Conservation (phyloP, 208 protist genomes). For the Trypanosoma brucei region DNA sequence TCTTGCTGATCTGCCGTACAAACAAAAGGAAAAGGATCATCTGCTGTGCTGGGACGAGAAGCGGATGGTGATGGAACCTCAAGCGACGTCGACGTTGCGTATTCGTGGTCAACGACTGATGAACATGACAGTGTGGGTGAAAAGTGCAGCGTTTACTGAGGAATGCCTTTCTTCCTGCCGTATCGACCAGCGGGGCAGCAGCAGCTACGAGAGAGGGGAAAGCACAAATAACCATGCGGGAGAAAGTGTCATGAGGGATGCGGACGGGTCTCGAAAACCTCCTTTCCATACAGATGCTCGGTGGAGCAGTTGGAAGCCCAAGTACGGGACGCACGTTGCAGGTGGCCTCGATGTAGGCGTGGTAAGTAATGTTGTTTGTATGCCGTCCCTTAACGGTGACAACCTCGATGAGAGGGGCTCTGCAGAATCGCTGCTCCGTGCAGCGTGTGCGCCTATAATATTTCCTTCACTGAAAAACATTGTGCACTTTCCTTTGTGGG, state of each 20-base stretch:
- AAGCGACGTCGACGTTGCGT: slow-evolving; percentile 14
- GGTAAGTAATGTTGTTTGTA: slow-evolving; percentile 45
- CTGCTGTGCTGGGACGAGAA: slow-evolving; percentile 54
- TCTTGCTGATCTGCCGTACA: slow-evolving; percentile 52
- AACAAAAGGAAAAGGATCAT: slow-evolving; percentile 26
- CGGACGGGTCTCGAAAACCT: neutral
- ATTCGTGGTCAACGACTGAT: slow-evolving; percentile 46
- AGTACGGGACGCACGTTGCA: slow-evolving; percentile 48
- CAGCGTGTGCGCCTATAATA: slow-evolving; percentile 33
- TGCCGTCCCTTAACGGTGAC: slow-evolving; percentile 2
- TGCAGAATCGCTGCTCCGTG: slow-evolving; percentile 23
- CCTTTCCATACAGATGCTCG: neutral
- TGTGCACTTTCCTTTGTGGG: slow-evolving; percentile 53
- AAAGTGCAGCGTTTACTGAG: slow-evolving; percentile 21
- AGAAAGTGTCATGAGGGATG: neutral
- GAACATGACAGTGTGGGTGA: slow-evolving; percentile 61
- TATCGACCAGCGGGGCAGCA: too few relatives aligned
- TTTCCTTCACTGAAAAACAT: slow-evolving; percentile 64
- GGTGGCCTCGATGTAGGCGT: slow-evolving; percentile 47
- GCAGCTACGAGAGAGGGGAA: too few relatives aligned
- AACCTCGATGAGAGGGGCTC: neutral
- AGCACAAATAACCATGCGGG: too few relatives aligned
- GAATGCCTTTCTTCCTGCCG: slow-evolving; percentile 18
- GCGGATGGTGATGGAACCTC: slow-evolving; percentile 7
- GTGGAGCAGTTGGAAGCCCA: slow-evolving; percentile 58